Base-by-base conservation (phyloP, 2,329 filamentous ascomycete species). In the Xylaria hypoxylon region DNA sequence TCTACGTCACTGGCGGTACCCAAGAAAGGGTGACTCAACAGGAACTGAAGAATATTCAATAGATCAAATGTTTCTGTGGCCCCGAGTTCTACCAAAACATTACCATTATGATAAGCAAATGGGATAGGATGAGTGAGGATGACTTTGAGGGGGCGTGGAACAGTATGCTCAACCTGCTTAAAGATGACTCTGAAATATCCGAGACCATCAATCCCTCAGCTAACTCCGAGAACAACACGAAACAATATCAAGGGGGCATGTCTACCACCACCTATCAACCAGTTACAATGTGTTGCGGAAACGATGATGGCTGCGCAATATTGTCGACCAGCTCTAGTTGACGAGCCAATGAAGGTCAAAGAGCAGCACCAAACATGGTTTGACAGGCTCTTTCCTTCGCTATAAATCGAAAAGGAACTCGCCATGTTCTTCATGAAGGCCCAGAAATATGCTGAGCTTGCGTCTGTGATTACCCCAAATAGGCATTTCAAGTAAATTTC, bases 261-360 rank as follows among this genome's bases (percentile, higher is more conserved):
- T 56, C 6, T 56, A 56, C n/a, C 52, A 56, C 52, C 52, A 56
- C 28, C n/a, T n/a, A n/a, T n/a, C n/a, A n/a, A n/a, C n/a, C n/a
- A n/a, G n/a, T n/a, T n/a, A n/a, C n/a, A n/a, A n/a, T n/a, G n/a
- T n/a, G n/a, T n/a, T n/a, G n/a, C n/a, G n/a, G n/a, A n/a, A n/a
- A n/a, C n/a, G n/a, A n/a, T n/a, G n/a, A n/a, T n/a, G n/a, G n/a
- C n/a, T n/a, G n/a, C 5, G 28, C 2, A 5, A 5, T 31, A 8
- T 31, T 8, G 28, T 31, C 28, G 28, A 31, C 28, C 5, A 31
- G 2, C 8, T 31, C 28, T 31, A 5, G 8, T 5, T 3, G 8
- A 31, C 28, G 28, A 31, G 28, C 28, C 28, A 31, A 31, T 8
- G 28, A 31, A 31, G 8, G 28, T 3, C 28, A 8, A 31, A 8